Evolutionary conservation across 2,329 filamentous ascomycete genomes (phyloP), one percentile per base, ranked within the genome.

Genomic region (Exophiala alcalophila): DNA sequence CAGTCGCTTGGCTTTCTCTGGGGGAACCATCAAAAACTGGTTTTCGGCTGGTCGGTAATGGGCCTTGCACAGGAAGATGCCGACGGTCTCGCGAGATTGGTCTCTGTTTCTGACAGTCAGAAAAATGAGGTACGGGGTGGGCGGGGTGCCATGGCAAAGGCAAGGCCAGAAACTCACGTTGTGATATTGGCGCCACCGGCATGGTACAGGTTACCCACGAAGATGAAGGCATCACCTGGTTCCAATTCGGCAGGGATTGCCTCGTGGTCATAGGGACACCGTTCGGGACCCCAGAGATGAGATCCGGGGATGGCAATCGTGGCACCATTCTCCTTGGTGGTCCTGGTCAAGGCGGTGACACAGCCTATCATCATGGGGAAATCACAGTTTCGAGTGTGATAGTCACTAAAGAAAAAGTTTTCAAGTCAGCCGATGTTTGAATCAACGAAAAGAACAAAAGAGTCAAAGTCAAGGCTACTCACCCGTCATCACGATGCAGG

Each of bases 331-430:
- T 47, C 53, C 19, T 50, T 57, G 1, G 53, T 58, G 5, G 55
- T 50, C 18, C 53, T 56, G 5, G 47, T 58, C 30, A 51, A 34
- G 16, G 67, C 64, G 3, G 60, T 62, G n/a, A 64, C 59, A 33
- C 64, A 66, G 11, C 63, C 64, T 5, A 66, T 55, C 62, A 67
- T 63, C 11, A 63, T 59, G 3, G 65, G 63, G 52, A 65, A 55
- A 40, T 63, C 59, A 19, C 57, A 56, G 37, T 66, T 61, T 8
- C 58, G 50, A 56, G 70, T 47, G 29, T 49, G 46, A 19, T 44
- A 49, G 19, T 49, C 46, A 4, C 46, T 49, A 16, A 15, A n/a
- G n/a, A n/a, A n/a, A n/a, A n/a, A n/a, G n/a, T 21, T 35, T 7
- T 12, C 14, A 18, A 28, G 16, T 45, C 25, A 47, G 43, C 65